Conservation (phyloP, 495 filamentous ascomycete species). For the Peziza echinospora region DNA sequence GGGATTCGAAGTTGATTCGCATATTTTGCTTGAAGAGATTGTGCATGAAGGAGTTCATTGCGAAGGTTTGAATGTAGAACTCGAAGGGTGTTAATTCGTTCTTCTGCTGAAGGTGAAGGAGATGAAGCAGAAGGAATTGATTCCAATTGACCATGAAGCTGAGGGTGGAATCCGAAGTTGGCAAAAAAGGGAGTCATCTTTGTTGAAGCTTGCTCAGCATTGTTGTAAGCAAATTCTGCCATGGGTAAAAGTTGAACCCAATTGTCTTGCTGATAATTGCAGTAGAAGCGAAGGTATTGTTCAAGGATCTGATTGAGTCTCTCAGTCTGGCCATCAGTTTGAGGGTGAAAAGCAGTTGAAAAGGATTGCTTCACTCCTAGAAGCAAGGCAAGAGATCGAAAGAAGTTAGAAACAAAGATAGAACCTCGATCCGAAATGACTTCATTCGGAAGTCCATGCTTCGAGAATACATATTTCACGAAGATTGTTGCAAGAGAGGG, state of each 20-base stretch:
- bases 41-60: background rate
- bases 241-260: background rate
- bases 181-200: background rate
- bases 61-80: background rate
- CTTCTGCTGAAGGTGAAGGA: background rate
- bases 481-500: background rate
- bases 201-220: background rate
- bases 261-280: background rate
- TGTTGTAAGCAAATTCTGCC: too few species aligned
- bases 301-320: too few species aligned
- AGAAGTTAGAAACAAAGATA: background rate
- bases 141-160: too few species aligned
- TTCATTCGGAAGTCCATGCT: background rate
- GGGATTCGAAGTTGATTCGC: background rate
- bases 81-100: background rate
- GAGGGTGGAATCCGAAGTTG: background rate
- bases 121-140: background rate
- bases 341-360: conserved; percentile 1
- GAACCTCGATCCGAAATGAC: conserved; percentile 3
- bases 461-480: background rate
- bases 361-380: background rate
- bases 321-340: too few species aligned
- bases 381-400: background rate
- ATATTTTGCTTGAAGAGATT: background rate
- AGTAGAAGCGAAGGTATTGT: too few species aligned